Evolutionary conservation across 345 rosid species (phyloP).

Genomic region (Turnera subulata): DNA sequence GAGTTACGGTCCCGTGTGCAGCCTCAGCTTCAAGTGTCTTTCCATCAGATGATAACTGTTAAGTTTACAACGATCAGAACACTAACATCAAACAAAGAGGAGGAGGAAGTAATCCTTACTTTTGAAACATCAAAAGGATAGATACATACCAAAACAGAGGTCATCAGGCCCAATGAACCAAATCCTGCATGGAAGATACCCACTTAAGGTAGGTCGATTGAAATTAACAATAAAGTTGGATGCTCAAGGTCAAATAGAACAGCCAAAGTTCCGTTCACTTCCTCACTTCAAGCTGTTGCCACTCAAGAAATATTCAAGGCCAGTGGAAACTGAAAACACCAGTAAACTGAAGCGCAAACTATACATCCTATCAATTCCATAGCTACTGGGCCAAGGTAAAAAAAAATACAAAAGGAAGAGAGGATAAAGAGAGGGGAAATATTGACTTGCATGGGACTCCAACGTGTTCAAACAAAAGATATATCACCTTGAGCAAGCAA

Average conservation of each 20-base stretch:
- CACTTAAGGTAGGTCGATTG: background rate
- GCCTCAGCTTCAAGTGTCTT: slow-evolving; percentile 96
- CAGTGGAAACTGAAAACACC: background rate
- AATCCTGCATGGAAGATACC: slow-evolving; percentile 55
- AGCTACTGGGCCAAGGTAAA: no score
- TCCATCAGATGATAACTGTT: slow-evolving; percentile 89
- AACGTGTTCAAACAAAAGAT: background rate
- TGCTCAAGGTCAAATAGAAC: background rate
- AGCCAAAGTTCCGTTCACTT: background rate
- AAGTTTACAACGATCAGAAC: slow-evolving; percentile 12
- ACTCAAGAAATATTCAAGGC: background rate
- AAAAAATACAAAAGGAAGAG: no score
- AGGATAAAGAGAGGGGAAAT: background rate
- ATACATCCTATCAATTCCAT: no score
- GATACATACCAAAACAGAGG: slow-evolving; percentile 79
- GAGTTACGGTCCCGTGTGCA: slow-evolving; percentile 97
- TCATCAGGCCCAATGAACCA: slow-evolving; percentile 97
- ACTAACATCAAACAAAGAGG: no score
- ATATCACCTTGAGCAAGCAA: slow-evolving; percentile 88
- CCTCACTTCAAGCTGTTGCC: background rate
- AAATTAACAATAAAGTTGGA: background rate
- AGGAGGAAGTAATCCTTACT: background rate
- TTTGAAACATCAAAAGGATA: background rate
- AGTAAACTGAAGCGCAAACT: no score
- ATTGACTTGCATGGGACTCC: background rate